Percentiles rank a stretch among this genome's conserved stretches.
phyloP scores from a whole-genome alignment of 805 yeast genomes.

The Tanozyma kutaoensis region DNA sequence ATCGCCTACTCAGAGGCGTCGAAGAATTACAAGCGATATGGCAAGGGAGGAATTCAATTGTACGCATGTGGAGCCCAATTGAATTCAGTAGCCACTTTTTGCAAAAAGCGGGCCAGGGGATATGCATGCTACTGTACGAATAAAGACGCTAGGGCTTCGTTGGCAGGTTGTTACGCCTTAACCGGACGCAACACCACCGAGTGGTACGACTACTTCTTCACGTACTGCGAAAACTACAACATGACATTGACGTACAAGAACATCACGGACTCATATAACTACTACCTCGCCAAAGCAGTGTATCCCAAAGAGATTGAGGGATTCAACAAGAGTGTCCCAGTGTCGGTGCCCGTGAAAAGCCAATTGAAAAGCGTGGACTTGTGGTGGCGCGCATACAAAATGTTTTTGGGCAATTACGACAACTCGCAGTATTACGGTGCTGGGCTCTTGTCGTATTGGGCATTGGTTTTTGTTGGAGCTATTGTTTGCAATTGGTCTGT shows the following conservation, averaged over 20 bases:
- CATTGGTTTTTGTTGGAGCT: slow-evolving; percentile 25
- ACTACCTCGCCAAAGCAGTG: no score
- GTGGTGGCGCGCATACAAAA: not conserved
- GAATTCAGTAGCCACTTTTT: no score
- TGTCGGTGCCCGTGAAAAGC: not conserved
- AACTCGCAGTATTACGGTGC: slow-evolving; percentile 15
- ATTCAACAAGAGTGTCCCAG: not conserved
- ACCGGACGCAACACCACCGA: not conserved
- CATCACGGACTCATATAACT: no score
- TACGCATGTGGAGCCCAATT: no score
- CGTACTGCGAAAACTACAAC: no score
- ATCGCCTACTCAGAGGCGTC: no score
- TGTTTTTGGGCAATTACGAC: slow-evolving; percentile 11
- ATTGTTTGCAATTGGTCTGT: slow-evolving; percentile 27
- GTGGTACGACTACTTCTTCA: not conserved
- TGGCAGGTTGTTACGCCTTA: slow-evolving; percentile 2
- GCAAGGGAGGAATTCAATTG: no score
- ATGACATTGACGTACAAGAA: no score
- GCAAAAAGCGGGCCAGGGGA: no score
- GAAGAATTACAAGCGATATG: no score
- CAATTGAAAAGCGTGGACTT: not conserved
- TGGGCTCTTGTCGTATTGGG: slow-evolving; percentile 38
- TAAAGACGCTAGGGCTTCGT: slow-evolving; percentile 1
- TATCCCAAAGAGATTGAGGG: not conserved
- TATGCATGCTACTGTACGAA: slow-evolving; percentile 2